Conservation (phyloP, 1,284 basidiomycete species). For the Moesziomyces aphidis region DNA sequence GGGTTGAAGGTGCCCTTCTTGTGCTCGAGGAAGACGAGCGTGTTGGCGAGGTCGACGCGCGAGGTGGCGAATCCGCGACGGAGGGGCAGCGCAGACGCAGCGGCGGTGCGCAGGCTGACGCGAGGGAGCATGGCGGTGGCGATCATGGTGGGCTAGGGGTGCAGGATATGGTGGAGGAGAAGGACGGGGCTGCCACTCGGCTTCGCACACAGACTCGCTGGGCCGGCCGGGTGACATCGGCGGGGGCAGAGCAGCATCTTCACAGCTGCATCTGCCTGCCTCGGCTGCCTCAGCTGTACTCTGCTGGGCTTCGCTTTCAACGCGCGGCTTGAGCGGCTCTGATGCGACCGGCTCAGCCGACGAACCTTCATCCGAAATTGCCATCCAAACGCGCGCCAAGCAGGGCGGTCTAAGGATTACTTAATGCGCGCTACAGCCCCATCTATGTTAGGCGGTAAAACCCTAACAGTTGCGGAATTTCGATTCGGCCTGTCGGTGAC, state of each 20-base stretch:
- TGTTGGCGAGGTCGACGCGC: slow-evolving; percentile 65
- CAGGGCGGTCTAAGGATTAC: slow-evolving; percentile 20
- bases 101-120: slow-evolving; percentile 21
- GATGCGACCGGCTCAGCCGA: slow-evolving; percentile 32
- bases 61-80: slow-evolving; percentile 58
- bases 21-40: slow-evolving; percentile 90
- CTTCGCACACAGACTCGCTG: not conserved
- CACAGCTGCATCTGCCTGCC: not conserved
- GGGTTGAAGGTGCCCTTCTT: slow-evolving; percentile 83
- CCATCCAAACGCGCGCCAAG: not conserved
- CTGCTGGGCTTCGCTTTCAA: slow-evolving; percentile 26
- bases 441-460: no score
- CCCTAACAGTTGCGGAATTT: slow-evolving; percentile 7
- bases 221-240: not conserved
- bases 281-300: no score
- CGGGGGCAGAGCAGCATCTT: no score
- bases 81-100: slow-evolving; percentile 26
- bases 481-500: slow-evolving; percentile 2
- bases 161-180: slow-evolving; percentile 9
- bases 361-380: slow-evolving; percentile 17
- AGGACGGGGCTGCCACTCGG: not conserved
- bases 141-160: slow-evolving; percentile 40
- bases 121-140: slow-evolving; percentile 40
- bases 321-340: not conserved
- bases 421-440: no score